Evolutionary conservation across 176 grass and related monocot genomes (phyloP).

Genomic region (Sorghum bicolor): DNA sequence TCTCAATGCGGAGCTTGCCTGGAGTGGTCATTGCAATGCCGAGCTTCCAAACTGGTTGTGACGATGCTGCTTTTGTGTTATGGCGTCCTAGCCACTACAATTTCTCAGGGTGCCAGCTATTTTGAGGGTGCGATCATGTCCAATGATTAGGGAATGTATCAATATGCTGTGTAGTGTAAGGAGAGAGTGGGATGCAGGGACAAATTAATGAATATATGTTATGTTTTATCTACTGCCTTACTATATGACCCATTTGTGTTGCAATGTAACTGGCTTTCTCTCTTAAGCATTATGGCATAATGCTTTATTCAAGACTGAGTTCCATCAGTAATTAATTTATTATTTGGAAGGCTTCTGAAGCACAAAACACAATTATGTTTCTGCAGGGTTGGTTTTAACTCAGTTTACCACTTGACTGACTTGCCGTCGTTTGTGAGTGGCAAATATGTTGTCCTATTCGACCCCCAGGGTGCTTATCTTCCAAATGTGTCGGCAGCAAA

Average conservation of each 20-base stretch:
- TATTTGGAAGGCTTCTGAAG: background rate
- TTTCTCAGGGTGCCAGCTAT: background rate
- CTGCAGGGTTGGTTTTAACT: constrained; percentile 96
- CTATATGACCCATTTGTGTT: background rate
- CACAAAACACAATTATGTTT: background rate
- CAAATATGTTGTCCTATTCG: constrained; percentile 92
- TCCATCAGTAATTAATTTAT: background rate
- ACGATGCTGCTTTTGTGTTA: constrained; percentile 1
- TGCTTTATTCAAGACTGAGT: background rate
- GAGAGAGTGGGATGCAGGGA: background rate
- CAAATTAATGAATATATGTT: background rate
- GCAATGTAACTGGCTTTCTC: background rate
- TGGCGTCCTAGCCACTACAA: background rate
- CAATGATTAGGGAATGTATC: background rate
- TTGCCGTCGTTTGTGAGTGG: constrained; percentile 93
- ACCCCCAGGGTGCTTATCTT: constrained; percentile 89
- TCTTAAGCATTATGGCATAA: background rate
- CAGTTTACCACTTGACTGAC: constrained; percentile 96
- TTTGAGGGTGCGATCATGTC: background rate
- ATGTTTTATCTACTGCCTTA: background rate
- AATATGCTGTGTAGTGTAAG: background rate
- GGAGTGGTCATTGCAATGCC: background rate
- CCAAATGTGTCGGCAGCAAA: constrained; percentile 85
- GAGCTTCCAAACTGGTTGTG: background rate
- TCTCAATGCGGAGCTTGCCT: constrained; percentile 11